A percentile compares a stretch with the other conserved stretches of the same genome.
Conservation (phyloP, 257 asterid species). For the Ehretia macrophylla region DNA sequence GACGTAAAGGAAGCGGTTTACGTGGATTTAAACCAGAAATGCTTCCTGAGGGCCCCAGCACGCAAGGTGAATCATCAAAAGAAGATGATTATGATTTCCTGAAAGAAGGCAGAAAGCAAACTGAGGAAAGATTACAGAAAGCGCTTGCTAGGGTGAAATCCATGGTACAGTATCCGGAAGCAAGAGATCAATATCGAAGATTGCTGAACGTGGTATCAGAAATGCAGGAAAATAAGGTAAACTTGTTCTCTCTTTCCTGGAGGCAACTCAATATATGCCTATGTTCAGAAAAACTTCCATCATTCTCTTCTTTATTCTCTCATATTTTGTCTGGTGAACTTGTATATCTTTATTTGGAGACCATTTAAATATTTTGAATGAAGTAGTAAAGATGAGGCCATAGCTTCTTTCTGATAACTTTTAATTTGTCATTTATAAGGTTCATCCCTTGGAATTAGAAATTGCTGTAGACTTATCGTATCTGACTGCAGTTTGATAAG, state of each 20-base stretch:
- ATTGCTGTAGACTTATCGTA: too few species aligned
- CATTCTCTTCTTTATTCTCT: not conserved
- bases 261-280: not conserved
- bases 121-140: conserved; percentile 72
- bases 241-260: not conserved
- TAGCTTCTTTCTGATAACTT: too few species aligned
- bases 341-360: too few species aligned
- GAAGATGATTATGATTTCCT: conserved; percentile 86
- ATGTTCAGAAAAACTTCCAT: conserved; percentile 11
- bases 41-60: conserved; percentile 38
- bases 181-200: conserved; percentile 87
- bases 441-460: too few species aligned
- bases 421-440: too few species aligned
- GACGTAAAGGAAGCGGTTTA: conserved; percentile 85
- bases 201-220: conserved; percentile 85
- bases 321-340: too few species aligned
- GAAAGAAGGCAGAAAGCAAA: conserved; percentile 84
- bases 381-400: too few species aligned
- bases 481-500: too few species aligned
- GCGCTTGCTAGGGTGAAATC: conserved; percentile 90
- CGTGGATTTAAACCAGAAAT: conserved; percentile 72
- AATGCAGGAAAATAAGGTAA: conserved; percentile 77
- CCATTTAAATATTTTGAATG: too few species aligned
- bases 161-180: conserved; percentile 93
- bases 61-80: conserved; percentile 31